Evolutionary conservation across 2,329 filamentous ascomycete genomes (phyloP).

Genomic region (Botrytis pseudocinerea): DNA sequence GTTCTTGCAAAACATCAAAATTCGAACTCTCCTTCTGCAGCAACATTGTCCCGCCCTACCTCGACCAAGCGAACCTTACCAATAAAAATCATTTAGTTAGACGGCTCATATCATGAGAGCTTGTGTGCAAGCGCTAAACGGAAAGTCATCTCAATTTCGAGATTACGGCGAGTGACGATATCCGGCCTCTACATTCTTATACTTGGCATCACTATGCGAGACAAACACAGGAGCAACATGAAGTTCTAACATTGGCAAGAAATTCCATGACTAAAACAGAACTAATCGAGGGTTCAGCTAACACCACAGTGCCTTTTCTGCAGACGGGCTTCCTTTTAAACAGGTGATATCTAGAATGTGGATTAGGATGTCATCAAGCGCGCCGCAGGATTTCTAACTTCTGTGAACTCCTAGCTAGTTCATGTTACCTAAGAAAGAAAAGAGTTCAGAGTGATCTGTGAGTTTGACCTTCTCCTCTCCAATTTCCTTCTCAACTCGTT

Average conservation of each 20-base stretch:
- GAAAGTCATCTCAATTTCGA: not conserved
- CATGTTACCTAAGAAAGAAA: not conserved
- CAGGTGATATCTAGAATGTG: too few species aligned
- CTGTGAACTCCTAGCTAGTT: not conserved
- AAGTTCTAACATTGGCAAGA: accelerated
- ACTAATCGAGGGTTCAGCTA: not conserved
- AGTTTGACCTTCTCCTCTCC: not conserved
- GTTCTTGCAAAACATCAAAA: not conserved
- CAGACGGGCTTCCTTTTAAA: not conserved
- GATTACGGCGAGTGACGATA: accelerated
- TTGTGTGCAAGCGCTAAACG: not conserved
- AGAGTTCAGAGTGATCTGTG: not conserved
- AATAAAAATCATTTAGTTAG: accelerated
- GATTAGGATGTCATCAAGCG: not conserved
- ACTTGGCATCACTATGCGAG: not conserved
- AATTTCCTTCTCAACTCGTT: not conserved
- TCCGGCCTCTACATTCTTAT: not conserved
- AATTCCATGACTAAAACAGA: not conserved
- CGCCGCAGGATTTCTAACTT: not conserved
- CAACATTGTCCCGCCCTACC: not conserved
- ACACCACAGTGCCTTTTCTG: not conserved
- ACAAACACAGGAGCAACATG: accelerated
- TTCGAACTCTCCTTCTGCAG: not conserved
- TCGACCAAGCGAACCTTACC: not conserved
- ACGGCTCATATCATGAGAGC: not conserved